phyloP scores from a whole-genome alignment of 2,329 filamentous ascomycete genomes.

The Apiospora marii region DNA sequence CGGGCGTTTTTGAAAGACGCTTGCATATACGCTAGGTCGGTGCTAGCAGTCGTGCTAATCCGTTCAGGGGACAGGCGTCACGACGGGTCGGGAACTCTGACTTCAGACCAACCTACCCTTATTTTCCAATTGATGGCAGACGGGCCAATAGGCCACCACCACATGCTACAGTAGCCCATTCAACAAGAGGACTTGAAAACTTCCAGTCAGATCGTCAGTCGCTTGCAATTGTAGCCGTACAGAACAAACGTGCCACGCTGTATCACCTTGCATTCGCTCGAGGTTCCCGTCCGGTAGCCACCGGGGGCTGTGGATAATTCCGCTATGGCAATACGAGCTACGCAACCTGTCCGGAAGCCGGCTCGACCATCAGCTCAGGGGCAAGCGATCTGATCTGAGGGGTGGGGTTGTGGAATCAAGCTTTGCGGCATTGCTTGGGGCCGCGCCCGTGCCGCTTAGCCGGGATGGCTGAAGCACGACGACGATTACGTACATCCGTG shows the following conservation, averaged over 20 bases:
- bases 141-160: background rate
- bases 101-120: slow-evolving; percentile 2
- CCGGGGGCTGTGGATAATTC: background rate
- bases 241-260: background rate
- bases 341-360: background rate
- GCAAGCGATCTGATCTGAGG: slow-evolving; percentile 11
- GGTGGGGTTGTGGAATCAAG: slow-evolving; percentile 15
- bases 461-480: slow-evolving; percentile 6
- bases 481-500: background rate
- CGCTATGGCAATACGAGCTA: background rate
- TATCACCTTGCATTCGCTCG: background rate
- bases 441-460: slow-evolving; percentile 13
- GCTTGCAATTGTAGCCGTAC: background rate
- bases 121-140: background rate
- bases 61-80: background rate
- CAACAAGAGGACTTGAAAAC: background rate
- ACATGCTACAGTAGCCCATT: background rate
- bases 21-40: background rate
- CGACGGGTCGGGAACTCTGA: slow-evolving; percentile 2
- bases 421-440: slow-evolving; percentile 7
- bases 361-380: background rate
- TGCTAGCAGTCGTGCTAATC: background rate
- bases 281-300: background rate
- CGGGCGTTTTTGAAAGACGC: background rate
- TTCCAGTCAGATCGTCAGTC: background rate